phyloP scores from a whole-genome alignment of 2,329 filamentous ascomycete species.

The Lasiodiplodia gonubiensis region DNA sequence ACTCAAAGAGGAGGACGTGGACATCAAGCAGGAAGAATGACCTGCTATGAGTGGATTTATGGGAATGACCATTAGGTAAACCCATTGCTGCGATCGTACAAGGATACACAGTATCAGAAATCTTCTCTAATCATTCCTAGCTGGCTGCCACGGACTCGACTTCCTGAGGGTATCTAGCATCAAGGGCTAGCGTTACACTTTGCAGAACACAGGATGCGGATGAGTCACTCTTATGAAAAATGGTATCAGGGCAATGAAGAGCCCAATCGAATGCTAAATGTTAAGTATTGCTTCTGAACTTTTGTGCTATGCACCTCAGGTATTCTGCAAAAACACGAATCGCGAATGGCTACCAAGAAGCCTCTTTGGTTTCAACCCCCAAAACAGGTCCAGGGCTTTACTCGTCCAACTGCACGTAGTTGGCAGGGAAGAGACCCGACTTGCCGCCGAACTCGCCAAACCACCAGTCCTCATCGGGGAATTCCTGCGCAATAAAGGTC shows the following conservation, averaged over 20 bases:
- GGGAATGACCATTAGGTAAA: no score
- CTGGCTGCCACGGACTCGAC: no score
- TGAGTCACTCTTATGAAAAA: no score
- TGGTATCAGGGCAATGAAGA: background rate
- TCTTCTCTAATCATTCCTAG: no score
- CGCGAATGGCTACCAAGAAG: background rate
- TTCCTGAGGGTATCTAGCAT: no score
- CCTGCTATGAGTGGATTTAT: no score
- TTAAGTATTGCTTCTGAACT: conserved; percentile 4
- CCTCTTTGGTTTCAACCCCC: background rate
- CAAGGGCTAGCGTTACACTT: no score
- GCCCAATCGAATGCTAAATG: background rate
- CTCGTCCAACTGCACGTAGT: conserved; percentile 57
- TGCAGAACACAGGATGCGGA: no score
- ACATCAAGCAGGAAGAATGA: no score
- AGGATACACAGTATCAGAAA: no score
- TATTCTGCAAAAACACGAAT: conserved; percentile 16
- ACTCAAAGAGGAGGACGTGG: no score
- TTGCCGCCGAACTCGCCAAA: conserved; percentile 82
- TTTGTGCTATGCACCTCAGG: conserved; percentile 18
- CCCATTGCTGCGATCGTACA: no score
- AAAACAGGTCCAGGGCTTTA: conserved; percentile 34
- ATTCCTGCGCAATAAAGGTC: conserved; percentile 64
- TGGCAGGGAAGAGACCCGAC: conserved; percentile 76
- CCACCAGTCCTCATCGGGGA: conserved; percentile 99